Base-by-base conservation (phyloP, 2,329 filamentous ascomycete genomes). In the Fusarium equiseti region DNA sequence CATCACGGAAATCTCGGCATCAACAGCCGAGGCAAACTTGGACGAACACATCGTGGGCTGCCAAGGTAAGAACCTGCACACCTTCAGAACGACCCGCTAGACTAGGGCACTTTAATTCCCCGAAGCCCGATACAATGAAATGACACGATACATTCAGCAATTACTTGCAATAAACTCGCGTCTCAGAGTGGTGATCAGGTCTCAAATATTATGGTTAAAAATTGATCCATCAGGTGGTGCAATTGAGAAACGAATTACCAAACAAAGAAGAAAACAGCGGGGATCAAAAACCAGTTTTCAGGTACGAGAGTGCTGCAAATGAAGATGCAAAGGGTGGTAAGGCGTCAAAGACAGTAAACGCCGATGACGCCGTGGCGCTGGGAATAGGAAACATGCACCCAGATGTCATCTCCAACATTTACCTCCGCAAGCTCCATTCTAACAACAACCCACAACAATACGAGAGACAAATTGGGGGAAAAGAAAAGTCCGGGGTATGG, bases 291-390 rank as follows among this genome's bases (percentile, higher is more conserved):
- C 62, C 61, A 43, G 54, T 66, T 66, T 66, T 38, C 10, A n/a
- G 18, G 18, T 12, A 38, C 38, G 8, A 15, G 22, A 31, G 54
- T n/a, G 31, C 49, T 20, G 22, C 4, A 38, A 12, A 12, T 4
- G 35, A 6, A 22, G 10, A 12, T 12, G 16, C 7, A 43, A 16
- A 63, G n/a, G 24, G 24, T 52, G 31, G 12, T 31, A 13, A 7
- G 18, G 18, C 16, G 22, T 5, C 8, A 48, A 10, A 46, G 20
- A 22, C 18, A 15, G 6, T 10, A 49, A 44, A 35, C 22, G 24
- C 44, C 29, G 35, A 67, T 66, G 63, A 66, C 62, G 63, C 31
- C 50, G 62, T 66, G 63, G 63, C 63, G 49, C 62, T 66, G 46
- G 53, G 40, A 66, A 52, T 59, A 48, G 32, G 31, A 51, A 40